Evolutionary conservation across 805 yeast genomes (phyloP).

Genomic region (Monosporozyma unispora): DNA sequence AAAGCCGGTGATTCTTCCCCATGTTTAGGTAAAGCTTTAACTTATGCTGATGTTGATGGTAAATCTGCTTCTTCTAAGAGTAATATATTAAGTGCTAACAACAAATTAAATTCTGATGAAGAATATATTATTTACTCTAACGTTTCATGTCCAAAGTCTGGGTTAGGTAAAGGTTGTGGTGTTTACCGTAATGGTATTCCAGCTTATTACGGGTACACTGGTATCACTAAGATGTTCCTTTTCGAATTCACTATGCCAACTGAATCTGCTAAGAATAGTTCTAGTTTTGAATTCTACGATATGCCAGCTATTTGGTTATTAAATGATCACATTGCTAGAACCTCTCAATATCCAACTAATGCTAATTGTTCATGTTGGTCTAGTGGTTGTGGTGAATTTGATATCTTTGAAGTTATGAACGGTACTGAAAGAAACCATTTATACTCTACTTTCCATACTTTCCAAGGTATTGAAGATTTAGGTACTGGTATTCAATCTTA

Average conservation of each 20-base stretch:
- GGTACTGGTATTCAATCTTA: constrained; percentile 47
- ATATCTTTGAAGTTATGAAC: constrained; percentile 67
- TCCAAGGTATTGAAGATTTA: constrained; percentile 53
- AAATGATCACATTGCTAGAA: constrained; percentile 65
- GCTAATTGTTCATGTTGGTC: constrained; percentile 67
- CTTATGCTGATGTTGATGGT: constrained; percentile 56
- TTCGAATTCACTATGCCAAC: constrained; percentile 63
- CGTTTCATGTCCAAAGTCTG: constrained; percentile 45
- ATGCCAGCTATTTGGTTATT: constrained; percentile 74
- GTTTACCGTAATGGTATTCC: constrained; percentile 68
- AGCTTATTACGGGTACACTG: constrained; percentile 64
- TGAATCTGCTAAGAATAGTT: constrained; percentile 35
- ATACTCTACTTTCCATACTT: constrained; percentile 64
- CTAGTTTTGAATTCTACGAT: constrained; percentile 35
- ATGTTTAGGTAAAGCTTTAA: constrained; percentile 61
- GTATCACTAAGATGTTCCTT: constrained; percentile 59
- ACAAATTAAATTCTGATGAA: constrained; percentile 45
- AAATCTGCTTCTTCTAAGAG: constrained; percentile 35
- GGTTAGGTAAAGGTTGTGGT: constrained; percentile 58
- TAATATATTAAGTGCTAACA: constrained; percentile 41
- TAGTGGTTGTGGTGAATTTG: constrained; percentile 73
- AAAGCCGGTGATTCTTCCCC: constrained; percentile 50
- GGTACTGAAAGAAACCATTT: constrained; percentile 45
- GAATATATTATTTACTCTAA: constrained; percentile 56
- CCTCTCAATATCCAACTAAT: constrained; percentile 55